Base-by-base conservation (phyloP, 495 filamentous ascomycete species). In the Ramalina peruviana region DNA sequence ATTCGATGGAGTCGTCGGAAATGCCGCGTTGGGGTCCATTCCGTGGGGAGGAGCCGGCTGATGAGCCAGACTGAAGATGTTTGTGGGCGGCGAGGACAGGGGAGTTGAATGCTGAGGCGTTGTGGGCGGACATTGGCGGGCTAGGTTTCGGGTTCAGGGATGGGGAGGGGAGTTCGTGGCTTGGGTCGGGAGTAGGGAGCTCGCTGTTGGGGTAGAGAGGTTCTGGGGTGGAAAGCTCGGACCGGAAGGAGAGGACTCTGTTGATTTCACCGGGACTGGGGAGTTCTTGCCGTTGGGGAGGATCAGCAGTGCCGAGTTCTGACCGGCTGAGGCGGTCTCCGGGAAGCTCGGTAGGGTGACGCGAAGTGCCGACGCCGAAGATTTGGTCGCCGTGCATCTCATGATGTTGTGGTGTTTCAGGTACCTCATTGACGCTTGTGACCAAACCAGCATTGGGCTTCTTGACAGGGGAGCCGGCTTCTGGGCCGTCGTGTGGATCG, bases 221-320 rank as follows among this genome's bases (percentile, higher is more conserved):
- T 33, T 56, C 54, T 1, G 54, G 54, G 2, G 54, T 52, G 1
- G 54, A 56, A 36, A 56, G 54, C 27, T 56, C 54, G 16, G 49
- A 52, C 16, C 54, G 54, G 26, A 56, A 5, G 9, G 42, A 26
- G 9, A 37, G 26, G 9, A 50, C 42, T 33, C 30, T 33, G 30
- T 4, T 7, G 9, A 33, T 33, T 6, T 33, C 30, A 43, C 40
- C 33, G 5, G 49, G 49, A 36, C 49, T 43, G 19, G 43, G 50
- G n/a, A 48, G 43, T 23, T 48, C 49, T 27, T 45, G 49, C 20
- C 53, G 26, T 17, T 40, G 17, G 4, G 40, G 23, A 26, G 49
- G 44, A 16, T 51, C 53, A 36, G 53, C 44, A 27, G 36, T 49
- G 30, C 36, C 40, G 23, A 53, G 51, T 9, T 53, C 51, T 17